Evolutionary conservation across 345 rosid genomes (phyloP).

Genomic region (Populus ilicifolia): DNA sequence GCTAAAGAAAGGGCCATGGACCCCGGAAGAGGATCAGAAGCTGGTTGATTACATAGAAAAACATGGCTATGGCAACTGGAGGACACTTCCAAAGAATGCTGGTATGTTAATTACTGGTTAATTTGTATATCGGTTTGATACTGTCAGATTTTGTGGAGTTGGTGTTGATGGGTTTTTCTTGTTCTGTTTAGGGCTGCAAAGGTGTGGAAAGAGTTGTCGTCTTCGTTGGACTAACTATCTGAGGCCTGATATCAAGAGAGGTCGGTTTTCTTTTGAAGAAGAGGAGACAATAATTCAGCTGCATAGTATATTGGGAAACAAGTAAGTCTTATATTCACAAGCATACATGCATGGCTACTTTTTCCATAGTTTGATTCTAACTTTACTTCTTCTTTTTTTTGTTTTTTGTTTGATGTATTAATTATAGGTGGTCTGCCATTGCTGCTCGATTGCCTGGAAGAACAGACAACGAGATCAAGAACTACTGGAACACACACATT

Average conservation of each 20-base stretch:
- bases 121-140: neutral
- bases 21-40: constrained; percentile 31
- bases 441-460: constrained; percentile 28
- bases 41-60: constrained; percentile 25
- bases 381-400: neutral
- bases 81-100: constrained; percentile 31
- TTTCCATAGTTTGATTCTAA: neutral
- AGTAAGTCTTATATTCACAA: constrained; percentile 9
- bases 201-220: constrained; percentile 36
- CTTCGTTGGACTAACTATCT: constrained; percentile 33
- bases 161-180: neutral
- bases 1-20: constrained; percentile 32
- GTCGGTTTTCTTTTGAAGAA: constrained; percentile 28
- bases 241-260: constrained; percentile 31
- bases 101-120: constrained; percentile 1
- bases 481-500: constrained; percentile 32
- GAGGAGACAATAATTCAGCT: constrained; percentile 30
- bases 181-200: constrained; percentile 12
- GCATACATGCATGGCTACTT: neutral
- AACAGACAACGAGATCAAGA: constrained; percentile 29
- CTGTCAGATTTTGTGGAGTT: neutral
- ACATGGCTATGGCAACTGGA: constrained; percentile 32
- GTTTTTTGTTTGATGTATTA: neutral
- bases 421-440: constrained; percentile 24
- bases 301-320: constrained; percentile 24